phyloP scores from a whole-genome alignment of 805 yeast species.

The Saturnispora kantuleensis region DNA sequence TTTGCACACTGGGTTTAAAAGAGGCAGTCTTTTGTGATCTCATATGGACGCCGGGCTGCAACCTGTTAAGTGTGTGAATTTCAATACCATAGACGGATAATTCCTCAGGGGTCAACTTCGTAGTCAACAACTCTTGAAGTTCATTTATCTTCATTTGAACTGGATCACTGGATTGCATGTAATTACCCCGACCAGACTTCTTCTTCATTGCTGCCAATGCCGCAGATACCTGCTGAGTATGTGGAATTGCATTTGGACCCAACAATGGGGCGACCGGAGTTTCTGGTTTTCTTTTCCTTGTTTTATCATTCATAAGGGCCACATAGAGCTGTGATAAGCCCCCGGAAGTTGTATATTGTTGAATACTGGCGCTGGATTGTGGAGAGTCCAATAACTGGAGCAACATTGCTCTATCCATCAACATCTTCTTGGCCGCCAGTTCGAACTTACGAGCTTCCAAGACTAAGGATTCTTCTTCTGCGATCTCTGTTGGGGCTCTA shows the following conservation, averaged over 20 bases:
- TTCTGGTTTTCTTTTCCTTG: conserved; percentile 43
- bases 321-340: conserved; percentile 83
- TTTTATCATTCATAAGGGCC: conserved; percentile 63
- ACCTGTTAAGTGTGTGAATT: conserved; percentile 56
- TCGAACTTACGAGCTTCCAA: conserved; percentile 91
- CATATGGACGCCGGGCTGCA: conserved; percentile 71
- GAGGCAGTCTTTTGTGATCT: conserved; percentile 73
- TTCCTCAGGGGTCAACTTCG: conserved; percentile 61
- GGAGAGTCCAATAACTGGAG: conserved; percentile 81
- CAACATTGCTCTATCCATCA: conserved; percentile 70
- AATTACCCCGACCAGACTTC: conserved; percentile 1
- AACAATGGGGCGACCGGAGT: conserved; percentile 49
- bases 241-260: conserved; percentile 47
- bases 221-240: conserved; percentile 23
- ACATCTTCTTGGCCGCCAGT: conserved; percentile 81
- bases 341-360: conserved; percentile 72
- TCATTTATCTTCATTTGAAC: conserved; percentile 15
- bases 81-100: conserved; percentile 77
- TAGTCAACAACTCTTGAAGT: conserved; percentile 32
- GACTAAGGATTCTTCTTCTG: conserved; percentile 92
- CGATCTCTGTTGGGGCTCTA: conserved; percentile 92
- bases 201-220: conserved; percentile 12
- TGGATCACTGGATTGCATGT: conserved; percentile 11
- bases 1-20: conserved; percentile 67
- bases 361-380: conserved; percentile 62